Conservation (phyloP, 805 yeast genomes). For the Kodamaea lidongshanica region DNA sequence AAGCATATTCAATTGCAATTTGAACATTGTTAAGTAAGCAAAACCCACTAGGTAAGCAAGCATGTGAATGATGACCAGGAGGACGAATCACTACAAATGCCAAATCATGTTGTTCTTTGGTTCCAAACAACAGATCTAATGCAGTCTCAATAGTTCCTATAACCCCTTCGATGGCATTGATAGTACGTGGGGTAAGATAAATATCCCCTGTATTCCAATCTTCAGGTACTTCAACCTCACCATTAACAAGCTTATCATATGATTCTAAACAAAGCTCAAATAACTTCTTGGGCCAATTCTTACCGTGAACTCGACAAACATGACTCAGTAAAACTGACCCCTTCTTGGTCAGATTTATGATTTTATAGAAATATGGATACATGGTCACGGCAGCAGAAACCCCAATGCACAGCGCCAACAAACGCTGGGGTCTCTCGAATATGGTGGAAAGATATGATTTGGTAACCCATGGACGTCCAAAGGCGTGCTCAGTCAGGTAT, state of each 20-base stretch:
- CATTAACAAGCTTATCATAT: conserved; percentile 44
- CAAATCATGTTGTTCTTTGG: conserved; percentile 26
- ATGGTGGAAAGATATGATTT: conserved; percentile 60
- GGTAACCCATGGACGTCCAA: conserved; percentile 71
- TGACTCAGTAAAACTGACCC: conserved; percentile 51
- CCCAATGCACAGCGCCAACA: conserved; percentile 73
- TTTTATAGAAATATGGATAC: conserved; percentile 53
- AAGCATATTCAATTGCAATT: conserved; percentile 73
- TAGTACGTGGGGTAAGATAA: conserved; percentile 58
- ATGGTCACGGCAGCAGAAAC: conserved; percentile 67
- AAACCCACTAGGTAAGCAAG: conserved; percentile 79
- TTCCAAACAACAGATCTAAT: conserved; percentile 42
- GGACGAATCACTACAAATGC: conserved; percentile 71
- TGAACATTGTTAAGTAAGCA: conserved; percentile 79
- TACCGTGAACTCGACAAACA: conserved; percentile 66
- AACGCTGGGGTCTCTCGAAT: conserved; percentile 78
- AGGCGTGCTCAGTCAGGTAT: conserved; percentile 61
- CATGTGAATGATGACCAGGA: conserved; percentile 85
- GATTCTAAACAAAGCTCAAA: conserved; percentile 54
- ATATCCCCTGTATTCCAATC: conserved; percentile 83
- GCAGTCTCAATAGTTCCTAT: conserved; percentile 71
- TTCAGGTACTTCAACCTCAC: conserved; percentile 68
- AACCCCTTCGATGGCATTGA: conserved; percentile 69
- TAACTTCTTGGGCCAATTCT: conserved; percentile 61
- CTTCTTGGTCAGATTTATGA: conserved; percentile 42